phyloP scores from a whole-genome alignment of 768 basidiomycete genomes.

The Collybia sp. region DNA sequence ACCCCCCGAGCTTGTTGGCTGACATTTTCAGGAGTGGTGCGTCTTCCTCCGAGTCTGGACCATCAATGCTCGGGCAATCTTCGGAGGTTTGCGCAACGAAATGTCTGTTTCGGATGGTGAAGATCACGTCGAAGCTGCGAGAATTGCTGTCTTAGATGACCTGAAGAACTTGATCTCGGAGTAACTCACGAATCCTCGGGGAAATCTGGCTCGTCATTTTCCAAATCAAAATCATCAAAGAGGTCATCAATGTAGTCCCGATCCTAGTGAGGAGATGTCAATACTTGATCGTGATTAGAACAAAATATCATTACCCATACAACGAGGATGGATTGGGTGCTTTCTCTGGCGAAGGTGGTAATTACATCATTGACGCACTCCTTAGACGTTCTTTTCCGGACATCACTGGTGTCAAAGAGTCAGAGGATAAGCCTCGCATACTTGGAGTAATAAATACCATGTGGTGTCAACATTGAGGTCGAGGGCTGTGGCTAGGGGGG shows the following conservation, averaged over 20 bases:
- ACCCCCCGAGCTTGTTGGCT: too few species aligned
- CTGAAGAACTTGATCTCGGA: not conserved
- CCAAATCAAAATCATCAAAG: conserved; percentile 16
- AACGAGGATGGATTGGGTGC: conserved; percentile 16
- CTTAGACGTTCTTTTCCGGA: conserved; percentile 15
- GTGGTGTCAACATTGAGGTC: conserved; percentile 13
- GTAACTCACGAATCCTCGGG: not conserved
- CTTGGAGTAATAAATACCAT: conserved; percentile 8
- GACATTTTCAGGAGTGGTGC: too few species aligned
- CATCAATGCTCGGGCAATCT: conserved; percentile 18
- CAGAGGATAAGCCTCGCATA: not conserved
- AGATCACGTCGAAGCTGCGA: conserved; percentile 7
- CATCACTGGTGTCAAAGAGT: conserved; percentile 7
- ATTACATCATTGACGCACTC: conserved; percentile 17
- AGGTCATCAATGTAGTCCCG: conserved; percentile 12
- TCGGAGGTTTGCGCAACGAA: conserved; percentile 17
- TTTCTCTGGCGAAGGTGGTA: conserved; percentile 14
- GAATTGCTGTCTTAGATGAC: not conserved
- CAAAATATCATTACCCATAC: conserved; percentile 14
- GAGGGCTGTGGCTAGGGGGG: conserved; percentile 14
- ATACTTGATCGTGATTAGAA: not conserved
- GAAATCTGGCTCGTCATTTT: conserved; percentile 7
- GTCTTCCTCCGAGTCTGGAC: conserved; percentile 8
- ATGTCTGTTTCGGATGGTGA: conserved; percentile 10
- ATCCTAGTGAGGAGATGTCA: conserved; percentile 6